Percentiles rank a stretch among this genome's conserved stretches.
Evolutionary conservation across 2,329 filamentous ascomycete genomes (phyloP).

Genomic region (Aspergillus tamarii): DNA sequence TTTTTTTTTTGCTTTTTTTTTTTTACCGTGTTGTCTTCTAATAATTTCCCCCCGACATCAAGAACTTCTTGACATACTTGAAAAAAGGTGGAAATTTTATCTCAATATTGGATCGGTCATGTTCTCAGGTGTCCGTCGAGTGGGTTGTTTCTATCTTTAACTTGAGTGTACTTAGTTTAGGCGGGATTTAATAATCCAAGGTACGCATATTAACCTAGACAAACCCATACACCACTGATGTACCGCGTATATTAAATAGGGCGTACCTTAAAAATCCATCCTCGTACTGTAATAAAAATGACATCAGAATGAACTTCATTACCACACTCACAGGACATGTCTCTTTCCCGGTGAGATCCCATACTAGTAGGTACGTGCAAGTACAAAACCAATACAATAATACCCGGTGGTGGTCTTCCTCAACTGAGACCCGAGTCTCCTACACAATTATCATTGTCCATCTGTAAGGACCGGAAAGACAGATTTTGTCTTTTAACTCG

Average conservation of each 20-base stretch:
- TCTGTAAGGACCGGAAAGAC: neutral
- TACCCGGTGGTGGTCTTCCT: too few relatives aligned
- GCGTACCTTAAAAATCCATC: neutral
- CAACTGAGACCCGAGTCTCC: neutral
- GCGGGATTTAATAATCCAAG: neutral
- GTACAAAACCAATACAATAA: too few relatives aligned
- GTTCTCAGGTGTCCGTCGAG: neutral
- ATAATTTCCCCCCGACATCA: neutral
- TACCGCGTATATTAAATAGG: neutral
- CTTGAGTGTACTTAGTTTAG: neutral
- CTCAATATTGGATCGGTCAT: neutral
- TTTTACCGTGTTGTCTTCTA: neutral
- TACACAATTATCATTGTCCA: neutral
- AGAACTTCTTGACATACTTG: neutral
- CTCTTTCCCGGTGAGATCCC: neutral
- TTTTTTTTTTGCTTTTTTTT: neutral
- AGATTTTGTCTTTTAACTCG: neutral
- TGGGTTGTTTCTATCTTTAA: conserved; percentile 7
- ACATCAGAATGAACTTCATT: conserved; percentile 1
- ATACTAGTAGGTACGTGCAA: neutral
- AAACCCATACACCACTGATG: neutral
- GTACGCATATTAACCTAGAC: neutral
- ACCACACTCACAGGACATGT: neutral
- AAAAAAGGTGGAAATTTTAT: neutral
- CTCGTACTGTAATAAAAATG: neutral